phyloP scores from a whole-genome alignment of 1,284 basidiomycete species.

The Heliocybe sulcata region DNA sequence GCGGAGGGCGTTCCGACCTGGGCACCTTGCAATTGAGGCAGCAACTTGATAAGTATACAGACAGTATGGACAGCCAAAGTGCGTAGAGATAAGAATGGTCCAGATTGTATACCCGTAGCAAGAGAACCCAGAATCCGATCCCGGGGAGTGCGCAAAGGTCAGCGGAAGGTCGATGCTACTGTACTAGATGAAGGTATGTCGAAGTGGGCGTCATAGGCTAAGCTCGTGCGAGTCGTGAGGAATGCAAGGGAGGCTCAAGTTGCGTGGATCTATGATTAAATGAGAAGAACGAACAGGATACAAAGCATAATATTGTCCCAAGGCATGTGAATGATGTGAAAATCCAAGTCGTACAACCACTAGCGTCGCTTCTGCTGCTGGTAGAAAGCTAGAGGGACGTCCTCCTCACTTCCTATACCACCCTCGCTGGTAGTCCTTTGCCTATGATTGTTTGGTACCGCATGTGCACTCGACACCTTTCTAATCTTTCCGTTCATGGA shows the following conservation, averaged over 20 bases:
- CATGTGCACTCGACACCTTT: constrained; percentile 63
- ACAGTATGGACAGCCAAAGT: background rate
- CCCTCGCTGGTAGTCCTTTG: constrained; percentile 33
- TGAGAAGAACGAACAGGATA: background rate
- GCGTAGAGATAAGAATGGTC: background rate
- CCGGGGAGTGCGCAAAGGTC: background rate
- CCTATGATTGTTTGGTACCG: constrained; percentile 30
- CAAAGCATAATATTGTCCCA: constrained; percentile 1
- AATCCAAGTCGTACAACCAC: background rate
- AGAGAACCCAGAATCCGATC: background rate
- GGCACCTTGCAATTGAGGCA: background rate
- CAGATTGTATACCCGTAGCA: background rate
- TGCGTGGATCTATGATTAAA: background rate
- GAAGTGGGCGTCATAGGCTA: background rate
- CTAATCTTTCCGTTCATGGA: constrained; percentile 46
- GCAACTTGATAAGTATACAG: background rate
- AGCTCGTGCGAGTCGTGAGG: background rate
- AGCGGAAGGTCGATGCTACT: background rate
- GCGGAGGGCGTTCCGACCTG: too few relatives aligned
- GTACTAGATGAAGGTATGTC: background rate
- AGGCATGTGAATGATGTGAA: background rate
- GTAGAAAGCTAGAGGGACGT: constrained; percentile 68
- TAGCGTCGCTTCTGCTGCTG: constrained; percentile 58
- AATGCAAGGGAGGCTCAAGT: background rate
- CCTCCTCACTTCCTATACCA: constrained; percentile 55